phyloP scores from a whole-genome alignment of 768 basidiomycete genomes.

The Gyrodon lividus region DNA sequence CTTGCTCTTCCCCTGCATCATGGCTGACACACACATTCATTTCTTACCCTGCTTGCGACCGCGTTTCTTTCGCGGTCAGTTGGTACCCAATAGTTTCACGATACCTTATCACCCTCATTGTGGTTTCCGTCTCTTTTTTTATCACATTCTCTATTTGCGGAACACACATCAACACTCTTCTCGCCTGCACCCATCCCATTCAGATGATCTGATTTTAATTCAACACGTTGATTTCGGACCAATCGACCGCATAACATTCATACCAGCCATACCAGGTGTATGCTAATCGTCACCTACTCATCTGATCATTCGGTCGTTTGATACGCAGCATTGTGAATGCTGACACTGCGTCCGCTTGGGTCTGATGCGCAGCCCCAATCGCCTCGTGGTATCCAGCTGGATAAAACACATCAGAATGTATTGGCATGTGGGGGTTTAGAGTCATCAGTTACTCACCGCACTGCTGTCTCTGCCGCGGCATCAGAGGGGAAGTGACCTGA shows the following conservation, averaged over 20 bases:
- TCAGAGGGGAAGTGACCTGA: slow-evolving; percentile 80
- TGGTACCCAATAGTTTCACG: slow-evolving; percentile 30
- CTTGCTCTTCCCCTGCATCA: slow-evolving; percentile 25
- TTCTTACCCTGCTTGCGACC: slow-evolving; percentile 17
- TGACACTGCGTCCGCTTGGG: slow-evolving; percentile 93
- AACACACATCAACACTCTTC: slow-evolving; percentile 30
- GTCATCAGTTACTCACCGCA: slow-evolving; percentile 55
- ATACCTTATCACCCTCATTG: slow-evolving; percentile 37
- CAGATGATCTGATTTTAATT: slow-evolving; percentile 23
- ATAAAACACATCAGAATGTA: slow-evolving; percentile 12
- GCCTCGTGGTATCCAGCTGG: slow-evolving; percentile 88
- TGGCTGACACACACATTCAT: slow-evolving; percentile 31
- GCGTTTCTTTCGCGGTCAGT: slow-evolving; percentile 17
- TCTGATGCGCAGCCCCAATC: slow-evolving; percentile 97
- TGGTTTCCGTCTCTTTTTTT: slow-evolving; percentile 20
- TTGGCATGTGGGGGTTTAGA: slow-evolving; percentile 5
- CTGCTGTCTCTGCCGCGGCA: slow-evolving; percentile 87
- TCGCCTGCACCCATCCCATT: slow-evolving; percentile 4
- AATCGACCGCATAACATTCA: slow-evolving; percentile 18
- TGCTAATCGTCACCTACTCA: slow-evolving; percentile 15
- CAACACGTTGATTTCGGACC: slow-evolving; percentile 19
- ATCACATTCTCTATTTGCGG: slow-evolving; percentile 38
- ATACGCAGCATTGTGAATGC: slow-evolving; percentile 94
- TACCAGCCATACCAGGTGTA: slow-evolving; percentile 20
- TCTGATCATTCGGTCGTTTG: slow-evolving; percentile 20